phyloP scores from a whole-genome alignment of 352 stramenopile genomes.

The Hyphochytrium catenoides region DNA sequence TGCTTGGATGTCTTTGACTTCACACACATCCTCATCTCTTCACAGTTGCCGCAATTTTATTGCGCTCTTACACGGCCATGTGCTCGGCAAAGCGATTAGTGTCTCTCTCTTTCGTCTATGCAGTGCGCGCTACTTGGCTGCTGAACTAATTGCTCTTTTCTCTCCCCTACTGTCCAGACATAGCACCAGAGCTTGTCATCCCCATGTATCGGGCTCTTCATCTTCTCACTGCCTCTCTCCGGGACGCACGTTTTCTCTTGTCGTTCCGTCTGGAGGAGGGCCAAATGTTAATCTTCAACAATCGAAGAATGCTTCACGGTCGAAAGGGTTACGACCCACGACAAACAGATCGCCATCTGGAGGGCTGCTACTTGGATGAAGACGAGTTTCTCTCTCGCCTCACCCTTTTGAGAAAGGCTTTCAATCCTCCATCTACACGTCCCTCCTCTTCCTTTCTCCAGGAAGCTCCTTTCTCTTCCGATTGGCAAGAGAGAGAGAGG shows the following conservation, averaged over 20 bases:
- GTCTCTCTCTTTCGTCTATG: too few relatives aligned
- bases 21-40: too few relatives aligned
- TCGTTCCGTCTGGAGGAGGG: constrained; percentile 24
- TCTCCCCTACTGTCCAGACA: neutral
- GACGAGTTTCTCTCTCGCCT: constrained; percentile 43
- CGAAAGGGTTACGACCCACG: constrained; percentile 25
- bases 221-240: constrained; percentile 10
- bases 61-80: too few relatives aligned
- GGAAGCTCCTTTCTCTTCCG: too few relatives aligned
- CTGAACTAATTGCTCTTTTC: neutral
- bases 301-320: constrained; percentile 56
- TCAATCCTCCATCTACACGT: too few relatives aligned
- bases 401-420: constrained; percentile 14
- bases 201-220: constrained; percentile 27
- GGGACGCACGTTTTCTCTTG: constrained; percentile 8
- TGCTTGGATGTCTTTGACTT: too few relatives aligned
- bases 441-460: too few relatives aligned
- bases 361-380: constrained; percentile 58
- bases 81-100: too few relatives aligned
- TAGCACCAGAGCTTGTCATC: constrained; percentile 12
- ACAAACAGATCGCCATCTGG: constrained; percentile 27
- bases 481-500: too few relatives aligned
- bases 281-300: constrained; percentile 63
- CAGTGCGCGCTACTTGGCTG: too few relatives aligned
- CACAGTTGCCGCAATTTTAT: too few relatives aligned